These are phyloP conservation scores for Epicoccum nigrum DNA, from an alignment of 2,329 filamentous ascomycete species.

Conservation along the genomic window DNA sequence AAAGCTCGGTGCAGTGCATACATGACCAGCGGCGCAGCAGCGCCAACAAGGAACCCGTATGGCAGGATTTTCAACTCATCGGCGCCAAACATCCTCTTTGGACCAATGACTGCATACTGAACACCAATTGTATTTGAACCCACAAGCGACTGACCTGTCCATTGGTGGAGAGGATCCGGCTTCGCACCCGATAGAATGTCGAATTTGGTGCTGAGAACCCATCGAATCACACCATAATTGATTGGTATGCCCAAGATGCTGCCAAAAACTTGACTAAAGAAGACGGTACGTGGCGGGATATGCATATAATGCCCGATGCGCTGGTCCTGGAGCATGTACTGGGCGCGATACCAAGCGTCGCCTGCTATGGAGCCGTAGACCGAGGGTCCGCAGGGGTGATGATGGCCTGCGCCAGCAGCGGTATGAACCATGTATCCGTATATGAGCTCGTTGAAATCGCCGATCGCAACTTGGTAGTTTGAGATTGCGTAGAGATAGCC, in stretches of 20 bases:
- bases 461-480: slow-evolving; percentile 61
- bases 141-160: slow-evolving; percentile 64
- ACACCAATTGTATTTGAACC: slow-evolving; percentile 61
- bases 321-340: slow-evolving; percentile 64
- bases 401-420: slow-evolving; percentile 51
- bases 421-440: slow-evolving; percentile 66
- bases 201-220: slow-evolving; percentile 63
- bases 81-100: slow-evolving; percentile 57
- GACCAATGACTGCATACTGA: slow-evolving; percentile 66
- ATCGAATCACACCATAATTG: slow-evolving; percentile 66
- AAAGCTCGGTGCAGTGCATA: slow-evolving; percentile 61
- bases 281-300: slow-evolving; percentile 63
- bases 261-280: slow-evolving; percentile 67
- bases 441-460: slow-evolving; percentile 65
- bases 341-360: slow-evolving; percentile 59
- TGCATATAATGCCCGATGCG: slow-evolving; percentile 71
- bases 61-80: slow-evolving; percentile 57
- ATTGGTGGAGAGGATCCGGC: slow-evolving; percentile 64
- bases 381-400: slow-evolving; percentile 64
- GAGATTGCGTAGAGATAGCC: slow-evolving; percentile 66
- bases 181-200: slow-evolving; percentile 60
- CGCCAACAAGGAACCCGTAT: slow-evolving; percentile 61
- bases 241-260: slow-evolving; percentile 65
- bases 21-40: slow-evolving; percentile 54
- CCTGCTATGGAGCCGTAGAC: slow-evolving; percentile 65